Conservation (phyloP, 257 asterid genomes). For the Solanum lycopersicoides region DNA sequence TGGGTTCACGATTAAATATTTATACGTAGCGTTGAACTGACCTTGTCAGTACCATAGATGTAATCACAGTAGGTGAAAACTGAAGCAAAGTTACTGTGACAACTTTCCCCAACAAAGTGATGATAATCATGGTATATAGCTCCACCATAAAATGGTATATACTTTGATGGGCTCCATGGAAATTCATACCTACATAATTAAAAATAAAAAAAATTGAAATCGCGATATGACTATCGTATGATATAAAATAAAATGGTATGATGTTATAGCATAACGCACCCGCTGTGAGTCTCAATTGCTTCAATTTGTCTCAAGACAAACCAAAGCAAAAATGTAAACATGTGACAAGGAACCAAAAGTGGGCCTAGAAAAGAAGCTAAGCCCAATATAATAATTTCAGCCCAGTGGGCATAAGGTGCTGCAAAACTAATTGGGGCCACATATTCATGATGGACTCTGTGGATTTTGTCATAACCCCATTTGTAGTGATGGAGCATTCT, state of each 20-base stretch:
- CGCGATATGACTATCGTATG: too few species aligned
- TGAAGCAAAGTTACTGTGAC: constrained; percentile 74
- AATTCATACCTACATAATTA: constrained; percentile 46
- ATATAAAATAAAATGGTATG: neutral
- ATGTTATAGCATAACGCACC: constrained; percentile 16
- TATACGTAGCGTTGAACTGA: neutral
- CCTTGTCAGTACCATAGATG: constrained; percentile 75
- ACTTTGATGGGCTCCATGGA: constrained; percentile 69
- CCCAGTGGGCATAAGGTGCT: constrained; percentile 77
- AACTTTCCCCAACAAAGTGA: constrained; percentile 58
- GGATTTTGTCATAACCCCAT: constrained; percentile 68
- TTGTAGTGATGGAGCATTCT: constrained; percentile 49
- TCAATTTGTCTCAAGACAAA: constrained; percentile 51
- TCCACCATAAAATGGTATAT: constrained; percentile 78
- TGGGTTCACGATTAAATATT: neutral
- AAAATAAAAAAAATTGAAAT: too few species aligned
- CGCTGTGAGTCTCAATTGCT: constrained; percentile 64
- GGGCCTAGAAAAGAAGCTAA: constrained; percentile 68
- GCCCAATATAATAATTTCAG: constrained; percentile 57
- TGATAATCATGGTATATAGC: constrained; percentile 73
- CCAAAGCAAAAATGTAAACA: constrained; percentile 74
- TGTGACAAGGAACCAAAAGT: constrained; percentile 51
- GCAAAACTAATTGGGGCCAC: constrained; percentile 65
- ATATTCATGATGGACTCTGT: constrained; percentile 67
- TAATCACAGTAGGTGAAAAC: constrained; percentile 73